Conservation (phyloP, 257 asterid genomes). For the Nicotiana sylvestris region DNA sequence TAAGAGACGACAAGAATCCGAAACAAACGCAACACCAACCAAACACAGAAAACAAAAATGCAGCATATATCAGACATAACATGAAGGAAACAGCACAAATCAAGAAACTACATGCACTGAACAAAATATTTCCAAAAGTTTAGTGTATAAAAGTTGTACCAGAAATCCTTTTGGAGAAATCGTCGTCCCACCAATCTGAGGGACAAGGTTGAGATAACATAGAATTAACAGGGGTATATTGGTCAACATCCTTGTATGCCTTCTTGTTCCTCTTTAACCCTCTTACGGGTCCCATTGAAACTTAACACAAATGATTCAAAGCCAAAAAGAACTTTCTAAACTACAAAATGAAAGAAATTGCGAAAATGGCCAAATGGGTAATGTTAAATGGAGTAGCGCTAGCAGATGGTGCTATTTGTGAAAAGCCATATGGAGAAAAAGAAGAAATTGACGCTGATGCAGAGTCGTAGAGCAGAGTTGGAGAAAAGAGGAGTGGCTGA, state of each 20-base stretch:
- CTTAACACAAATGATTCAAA: not conserved
- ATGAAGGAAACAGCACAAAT: not conserved
- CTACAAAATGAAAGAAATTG: too few species aligned
- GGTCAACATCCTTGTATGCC: conserved; percentile 17
- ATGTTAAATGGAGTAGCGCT: not conserved
- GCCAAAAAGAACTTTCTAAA: not conserved
- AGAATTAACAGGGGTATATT: not conserved
- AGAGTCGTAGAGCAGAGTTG: not conserved
- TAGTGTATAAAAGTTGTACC: not conserved
- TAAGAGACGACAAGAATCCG: too few species aligned
- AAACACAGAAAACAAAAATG: not conserved
- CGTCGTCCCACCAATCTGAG: conserved; percentile 27
- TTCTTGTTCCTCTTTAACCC: conserved; percentile 18
- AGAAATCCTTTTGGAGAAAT: conserved; percentile 17
- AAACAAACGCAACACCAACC: not conserved
- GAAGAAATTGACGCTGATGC: not conserved
- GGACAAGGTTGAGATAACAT: conserved; percentile 10
- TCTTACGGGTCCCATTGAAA: conserved; percentile 21
- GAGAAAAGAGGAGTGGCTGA: too few species aligned
- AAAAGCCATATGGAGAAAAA: not conserved
- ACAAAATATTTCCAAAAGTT: not conserved
- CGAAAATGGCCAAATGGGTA: not conserved
- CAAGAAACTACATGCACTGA: not conserved
- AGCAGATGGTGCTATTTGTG: not conserved
- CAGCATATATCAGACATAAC: not conserved